A percentile compares a stretch with the other conserved stretches of the same genome.
Evolutionary conservation across 2,329 filamentous ascomycete species (phyloP).

Genomic region (Ascochyta lentis): DNA sequence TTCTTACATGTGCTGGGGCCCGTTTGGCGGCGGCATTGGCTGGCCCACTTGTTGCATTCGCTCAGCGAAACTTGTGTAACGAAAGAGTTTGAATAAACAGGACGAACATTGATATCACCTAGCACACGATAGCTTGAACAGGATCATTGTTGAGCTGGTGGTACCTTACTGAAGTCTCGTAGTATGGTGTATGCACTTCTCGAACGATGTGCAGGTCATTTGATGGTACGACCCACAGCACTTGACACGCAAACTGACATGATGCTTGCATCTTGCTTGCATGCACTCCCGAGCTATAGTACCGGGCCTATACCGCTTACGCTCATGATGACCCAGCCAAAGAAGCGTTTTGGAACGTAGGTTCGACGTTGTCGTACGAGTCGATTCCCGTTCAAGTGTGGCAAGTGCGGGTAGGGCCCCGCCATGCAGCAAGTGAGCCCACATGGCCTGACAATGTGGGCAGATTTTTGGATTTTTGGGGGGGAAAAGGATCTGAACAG

Average conservation of each 20-base stretch:
- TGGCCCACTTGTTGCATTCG: neutral
- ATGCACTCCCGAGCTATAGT: slow-evolving; percentile 3
- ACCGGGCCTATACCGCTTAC: neutral
- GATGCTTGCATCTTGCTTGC: slow-evolving; percentile 7
- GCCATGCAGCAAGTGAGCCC: slow-evolving; percentile 11
- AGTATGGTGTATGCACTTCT: neutral
- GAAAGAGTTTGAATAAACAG: neutral
- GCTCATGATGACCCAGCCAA: too few relatives aligned
- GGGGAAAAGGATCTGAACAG: neutral
- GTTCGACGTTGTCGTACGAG: slow-evolving; percentile 9
- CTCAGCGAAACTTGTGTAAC: slow-evolving; percentile 2
- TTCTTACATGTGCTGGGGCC: neutral
- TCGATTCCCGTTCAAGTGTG: slow-evolving; percentile 7
- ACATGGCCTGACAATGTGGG: slow-evolving; percentile 19
- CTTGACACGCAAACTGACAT: slow-evolving; percentile 2
- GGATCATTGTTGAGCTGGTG: slow-evolving; percentile 1
- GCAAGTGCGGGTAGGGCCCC: slow-evolving; percentile 10
- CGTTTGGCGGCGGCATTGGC: neutral
- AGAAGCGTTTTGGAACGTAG: too few relatives aligned
- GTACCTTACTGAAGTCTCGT: neutral
- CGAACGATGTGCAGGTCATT: too few relatives aligned
- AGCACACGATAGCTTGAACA: slow-evolving; percentile 6
- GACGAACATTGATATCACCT: neutral
- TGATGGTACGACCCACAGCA: too few relatives aligned
- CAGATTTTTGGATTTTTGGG: slow-evolving; percentile 6